Evolutionary conservation across 305 asterid genomes (phyloP).

Genomic region (Caryopteris hybrid): DNA sequence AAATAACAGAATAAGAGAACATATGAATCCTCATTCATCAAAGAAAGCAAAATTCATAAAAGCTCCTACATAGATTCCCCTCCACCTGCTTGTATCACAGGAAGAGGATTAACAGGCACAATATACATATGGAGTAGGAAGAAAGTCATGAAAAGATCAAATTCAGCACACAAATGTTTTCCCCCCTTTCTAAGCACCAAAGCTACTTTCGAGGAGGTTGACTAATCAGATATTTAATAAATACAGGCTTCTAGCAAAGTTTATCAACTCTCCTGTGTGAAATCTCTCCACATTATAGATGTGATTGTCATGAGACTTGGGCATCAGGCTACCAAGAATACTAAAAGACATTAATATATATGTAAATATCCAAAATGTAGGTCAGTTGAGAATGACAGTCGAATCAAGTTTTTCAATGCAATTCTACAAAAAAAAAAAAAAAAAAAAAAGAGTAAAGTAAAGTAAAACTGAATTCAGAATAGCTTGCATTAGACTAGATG

Average conservation of each 20-base stretch:
- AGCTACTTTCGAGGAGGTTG: neutral
- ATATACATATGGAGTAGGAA: neutral
- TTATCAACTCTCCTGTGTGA: slow-evolving; percentile 8
- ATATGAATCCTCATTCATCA: neutral
- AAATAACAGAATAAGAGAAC: neutral
- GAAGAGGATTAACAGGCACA: neutral
- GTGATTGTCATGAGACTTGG: neutral
- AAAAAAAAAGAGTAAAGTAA: no score
- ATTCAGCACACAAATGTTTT: neutral
- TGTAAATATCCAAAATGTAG: neutral
- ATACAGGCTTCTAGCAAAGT: neutral
- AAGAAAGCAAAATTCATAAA: slow-evolving; percentile 10
- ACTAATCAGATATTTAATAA: neutral
- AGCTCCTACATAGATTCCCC: slow-evolving; percentile 1
- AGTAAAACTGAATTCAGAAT: slow-evolving; percentile 8
- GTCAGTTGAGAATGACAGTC: slow-evolving; percentile 10
- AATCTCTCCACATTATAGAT: neutral
- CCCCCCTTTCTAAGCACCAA: neutral
- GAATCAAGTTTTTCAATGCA: slow-evolving; percentile 3
- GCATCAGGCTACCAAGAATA: neutral
- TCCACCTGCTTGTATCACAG: slow-evolving; percentile 11
- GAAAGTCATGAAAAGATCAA: slow-evolving; percentile 13
- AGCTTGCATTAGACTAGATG: slow-evolving; percentile 8
- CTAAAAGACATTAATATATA: neutral
- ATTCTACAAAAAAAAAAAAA: neutral